Conservation (phyloP, 805 yeast genomes). For the Candida schatavii region DNA sequence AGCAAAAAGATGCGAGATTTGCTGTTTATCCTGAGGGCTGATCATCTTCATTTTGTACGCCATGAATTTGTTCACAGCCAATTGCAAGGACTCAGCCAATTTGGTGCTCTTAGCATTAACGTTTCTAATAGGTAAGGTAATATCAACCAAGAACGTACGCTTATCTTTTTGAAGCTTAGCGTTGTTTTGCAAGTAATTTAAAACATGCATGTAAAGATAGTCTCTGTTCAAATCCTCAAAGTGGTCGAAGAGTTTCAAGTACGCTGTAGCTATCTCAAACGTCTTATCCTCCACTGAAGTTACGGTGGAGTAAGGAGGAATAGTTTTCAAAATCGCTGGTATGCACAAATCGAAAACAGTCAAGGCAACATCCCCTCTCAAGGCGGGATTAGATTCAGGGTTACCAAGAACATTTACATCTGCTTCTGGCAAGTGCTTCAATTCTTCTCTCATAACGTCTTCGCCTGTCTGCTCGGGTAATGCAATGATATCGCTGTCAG, state of each 20-base stretch:
- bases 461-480: slow-evolving; percentile 51
- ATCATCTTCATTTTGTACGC: slow-evolving; percentile 52
- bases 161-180: slow-evolving; percentile 30
- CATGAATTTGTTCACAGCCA: slow-evolving; percentile 66
- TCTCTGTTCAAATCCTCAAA: slow-evolving; percentile 68
- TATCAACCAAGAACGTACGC: slow-evolving; percentile 49
- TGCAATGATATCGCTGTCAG: slow-evolving; percentile 32
- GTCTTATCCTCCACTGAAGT: slow-evolving; percentile 37
- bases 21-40: slow-evolving; percentile 25
- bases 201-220: slow-evolving; percentile 63
- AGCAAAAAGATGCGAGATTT: slow-evolving; percentile 29
- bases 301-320: slow-evolving; percentile 19
- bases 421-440: slow-evolving; percentile 79
- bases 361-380: slow-evolving; percentile 51
- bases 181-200: slow-evolving; percentile 45
- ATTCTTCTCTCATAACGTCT: slow-evolving; percentile 53
- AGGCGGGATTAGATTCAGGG: slow-evolving; percentile 75
- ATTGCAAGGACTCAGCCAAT: slow-evolving; percentile 62
- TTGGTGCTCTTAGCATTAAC: slow-evolving; percentile 32
- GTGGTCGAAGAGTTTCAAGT: slow-evolving; percentile 60
- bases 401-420: slow-evolving; percentile 83
- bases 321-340: slow-evolving; percentile 26
- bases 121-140: slow-evolving; percentile 66
- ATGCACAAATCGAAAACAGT: slow-evolving; percentile 37
- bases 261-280: slow-evolving; percentile 35